Evolutionary conservation across 192 early-diverging fungal species (phyloP).

Genomic region (Coemansia sp.): DNA sequence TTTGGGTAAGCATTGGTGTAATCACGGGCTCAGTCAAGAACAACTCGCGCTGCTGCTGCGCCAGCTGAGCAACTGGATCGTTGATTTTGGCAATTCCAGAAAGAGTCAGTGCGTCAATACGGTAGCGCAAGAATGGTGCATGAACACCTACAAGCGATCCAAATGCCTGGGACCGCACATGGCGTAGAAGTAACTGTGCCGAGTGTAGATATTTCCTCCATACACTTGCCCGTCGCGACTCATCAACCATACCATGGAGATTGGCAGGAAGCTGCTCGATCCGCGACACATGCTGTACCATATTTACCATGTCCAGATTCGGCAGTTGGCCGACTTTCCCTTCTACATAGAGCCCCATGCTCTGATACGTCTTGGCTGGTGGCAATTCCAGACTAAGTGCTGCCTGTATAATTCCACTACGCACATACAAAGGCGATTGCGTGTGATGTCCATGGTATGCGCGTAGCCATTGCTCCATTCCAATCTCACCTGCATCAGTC

Average conservation of each 20-base stretch:
- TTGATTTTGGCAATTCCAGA: constrained; percentile 32
- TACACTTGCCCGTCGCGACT: constrained; percentile 6
- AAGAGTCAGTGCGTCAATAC: constrained; percentile 76
- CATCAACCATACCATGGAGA: constrained; percentile 35
- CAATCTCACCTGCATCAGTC: constrained; percentile 70
- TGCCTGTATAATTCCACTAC: constrained; percentile 81
- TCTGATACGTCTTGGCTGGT: constrained; percentile 55
- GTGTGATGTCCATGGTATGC: constrained; percentile 76
- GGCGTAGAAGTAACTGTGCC: constrained; percentile 34
- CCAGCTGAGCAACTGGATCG: constrained; percentile 12
- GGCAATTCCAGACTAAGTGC: constrained; percentile 86
- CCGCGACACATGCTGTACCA: constrained; percentile 61
- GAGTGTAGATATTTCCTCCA: constrained; percentile 21
- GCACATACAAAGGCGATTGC: constrained; percentile 23
- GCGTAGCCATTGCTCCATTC: constrained; percentile 83
- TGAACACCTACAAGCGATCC: constrained; percentile 39
- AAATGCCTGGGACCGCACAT: constrained; percentile 42
- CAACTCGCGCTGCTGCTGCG: constrained; percentile 1
- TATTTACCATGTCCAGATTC: constrained; percentile 89
- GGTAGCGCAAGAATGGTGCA: constrained; percentile 59
- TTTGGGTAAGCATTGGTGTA: constrained; percentile 6
- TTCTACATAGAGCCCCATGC: constrained; percentile 74
- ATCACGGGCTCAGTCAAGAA: constrained; percentile 1
- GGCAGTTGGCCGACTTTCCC: constrained; percentile 89
- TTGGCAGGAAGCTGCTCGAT: constrained; percentile 52